Evolutionary conservation across 2,329 filamentous ascomycete species (phyloP), one percentile per base, ranked within the genome.

Genomic region (Teratosphaeria viscida): DNA sequence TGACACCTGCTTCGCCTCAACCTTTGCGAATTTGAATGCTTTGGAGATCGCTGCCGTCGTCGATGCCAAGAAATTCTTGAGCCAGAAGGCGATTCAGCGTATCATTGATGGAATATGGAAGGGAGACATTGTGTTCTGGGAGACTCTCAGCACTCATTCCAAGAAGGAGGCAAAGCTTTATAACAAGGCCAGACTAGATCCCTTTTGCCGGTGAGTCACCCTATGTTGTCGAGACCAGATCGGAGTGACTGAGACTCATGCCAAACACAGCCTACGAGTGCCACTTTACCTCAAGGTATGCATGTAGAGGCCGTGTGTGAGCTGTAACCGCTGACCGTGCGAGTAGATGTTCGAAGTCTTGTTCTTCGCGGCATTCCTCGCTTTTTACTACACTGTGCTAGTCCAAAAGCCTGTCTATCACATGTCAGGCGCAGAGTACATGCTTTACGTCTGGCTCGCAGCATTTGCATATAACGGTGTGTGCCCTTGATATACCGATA

Each of bases 61-160:
- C 12, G 82, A 89, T 60, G 89, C 89, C 34, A 95, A 95, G 75
- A 88, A 88, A 54, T 95, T 95, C 66, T 80, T 95, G 39, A 87
- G 86, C 68, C 90, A 95, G 72, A 81, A 82, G 61, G 83, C 89
- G 2, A 87, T 95, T 11, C 90, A 95, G 70, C 88, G 87, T 67
- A 88, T 95, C 64, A 84, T 95, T 62, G 87, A 88, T 54, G 88
- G 88, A 55, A 89, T 95, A 58, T 95, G 90, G 90, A 85, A 86
- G 63, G 90, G 90, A 54, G 86, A 92, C 64, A 90, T 95, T 61
- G 83, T 92, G 43, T 94, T 95, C 72, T 95, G 90, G 90, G 87
- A 91, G 61, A 83, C 80, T 5, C 77, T 95, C n/a, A 86, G 83
- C 8, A 81, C 89, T 8, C 78, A 87, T 67, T 85, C 89, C 0